Base-by-base conservation (phyloP, 176 grass and related monocot genomes). In the Oryza longistaminata region DNA sequence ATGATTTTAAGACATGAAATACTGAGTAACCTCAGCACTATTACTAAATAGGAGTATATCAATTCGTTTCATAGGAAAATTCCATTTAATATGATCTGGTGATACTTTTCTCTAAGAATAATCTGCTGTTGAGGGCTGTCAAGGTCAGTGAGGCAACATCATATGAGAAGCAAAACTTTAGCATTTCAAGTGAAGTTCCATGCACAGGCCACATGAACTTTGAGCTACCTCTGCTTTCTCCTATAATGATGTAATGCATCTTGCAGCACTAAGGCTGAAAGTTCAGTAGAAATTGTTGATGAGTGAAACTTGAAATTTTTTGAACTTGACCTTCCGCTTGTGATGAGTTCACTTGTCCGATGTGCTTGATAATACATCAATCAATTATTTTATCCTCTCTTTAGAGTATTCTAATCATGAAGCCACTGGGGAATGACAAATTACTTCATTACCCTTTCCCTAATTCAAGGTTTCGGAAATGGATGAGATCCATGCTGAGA, bases 401-500 rank as follows among this genome's bases (percentile, higher is more conserved):
- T 21, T 21, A 34, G 74, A 81, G 22, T 13, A 25, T 34, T 78
- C 16, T 35, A 13, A 26, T 68, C 33, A 68, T 79, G 48, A 67
- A 61, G 12, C 12, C 16, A 62, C 13, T 50, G 5, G 12, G 3
- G 35, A 40, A 70, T 29, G 68, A 75, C 9, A 74, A 78, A 5
- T 25, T 68, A 11, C 1, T 66, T 43, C 4, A 37, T 78, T 42
- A 24, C 84, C 48, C 21, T 88, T 66, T 81, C 10, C 31, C 43
- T 61, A 74, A 68, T 85, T 78, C 35, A 81, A 96, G 96, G 88
- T 96, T 99, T 55, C 85, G 88, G 15, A 75, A 91, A 90, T 99
- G 96, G 96, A n/a, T 99, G 75, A 89, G 96, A 81, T 96, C 96
- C 37, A 87, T 94, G 88, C 37, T 99, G 45, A 90, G 74, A 88